phyloP scores from a whole-genome alignment of 331 rosid genomes.

The Prunus yedoensis region DNA sequence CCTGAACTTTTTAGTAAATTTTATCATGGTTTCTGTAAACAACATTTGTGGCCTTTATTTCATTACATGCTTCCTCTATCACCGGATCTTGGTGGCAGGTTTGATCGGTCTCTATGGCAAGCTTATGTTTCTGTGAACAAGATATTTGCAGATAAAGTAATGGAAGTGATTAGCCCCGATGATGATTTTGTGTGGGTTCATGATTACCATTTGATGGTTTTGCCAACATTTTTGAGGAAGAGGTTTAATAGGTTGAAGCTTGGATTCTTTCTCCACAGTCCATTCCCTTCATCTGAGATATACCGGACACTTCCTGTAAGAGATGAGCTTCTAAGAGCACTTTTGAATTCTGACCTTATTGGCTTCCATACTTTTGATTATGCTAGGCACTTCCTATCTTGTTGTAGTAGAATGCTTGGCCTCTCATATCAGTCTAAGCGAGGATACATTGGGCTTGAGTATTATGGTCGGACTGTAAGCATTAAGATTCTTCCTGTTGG shows the following conservation, averaged over 20 bases:
- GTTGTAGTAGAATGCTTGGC: conserved; percentile 95
- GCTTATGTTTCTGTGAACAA: conserved; percentile 95
- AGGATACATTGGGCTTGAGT: conserved; percentile 93
- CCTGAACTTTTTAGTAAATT: conserved; percentile 78
- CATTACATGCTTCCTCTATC: conserved; percentile 97
- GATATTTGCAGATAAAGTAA: conserved; percentile 94
- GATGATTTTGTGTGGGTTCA: conserved; percentile 98
- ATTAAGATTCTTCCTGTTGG: conserved; percentile 98
- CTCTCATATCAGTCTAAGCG: conserved; percentile 87
- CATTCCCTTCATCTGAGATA: conserved; percentile 94
- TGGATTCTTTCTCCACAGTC: conserved; percentile 92
- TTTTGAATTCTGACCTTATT: conserved; percentile 83
- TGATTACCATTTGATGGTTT: conserved; percentile 94
- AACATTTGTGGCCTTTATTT: conserved; percentile 90
- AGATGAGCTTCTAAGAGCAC: conserved; percentile 95
- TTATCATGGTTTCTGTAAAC: conserved; percentile 95
- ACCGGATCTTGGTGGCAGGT: conserved; percentile 93
- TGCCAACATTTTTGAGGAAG: conserved; percentile 93
- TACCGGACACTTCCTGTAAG: conserved; percentile 93
- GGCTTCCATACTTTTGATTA: conserved; percentile 97
- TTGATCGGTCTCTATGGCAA: conserved; percentile 87
- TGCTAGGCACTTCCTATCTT: conserved; percentile 92
- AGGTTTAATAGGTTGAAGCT: conserved; percentile 79
- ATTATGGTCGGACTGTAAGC: conserved; percentile 93
- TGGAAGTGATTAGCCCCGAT: conserved; percentile 94